Evolutionary conservation across 106 monocot species (phyloP).

Genomic region (Phalaenopsis equestris): DNA sequence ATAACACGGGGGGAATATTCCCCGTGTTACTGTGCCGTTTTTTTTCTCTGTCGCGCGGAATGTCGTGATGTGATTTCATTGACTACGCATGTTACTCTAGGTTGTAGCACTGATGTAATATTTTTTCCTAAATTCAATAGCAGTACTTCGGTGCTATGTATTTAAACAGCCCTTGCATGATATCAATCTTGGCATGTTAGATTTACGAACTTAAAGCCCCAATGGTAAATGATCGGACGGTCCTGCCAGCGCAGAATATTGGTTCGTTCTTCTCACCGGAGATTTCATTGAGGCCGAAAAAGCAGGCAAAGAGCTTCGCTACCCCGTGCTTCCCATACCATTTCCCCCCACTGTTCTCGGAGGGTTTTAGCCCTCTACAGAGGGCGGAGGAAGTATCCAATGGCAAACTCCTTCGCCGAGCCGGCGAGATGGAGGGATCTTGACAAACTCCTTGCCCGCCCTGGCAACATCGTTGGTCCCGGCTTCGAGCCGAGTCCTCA

Average conservation of each 20-base stretch:
- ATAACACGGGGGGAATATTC: no score
- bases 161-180: no score
- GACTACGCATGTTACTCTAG: no score
- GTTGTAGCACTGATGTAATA: no score
- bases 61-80: no score
- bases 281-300: neutral
- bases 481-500: slow-evolving; percentile 55
- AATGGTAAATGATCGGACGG: neutral
- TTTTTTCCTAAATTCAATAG: no score
- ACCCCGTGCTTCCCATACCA: neutral
- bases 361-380: neutral
- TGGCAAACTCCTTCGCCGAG: slow-evolving; percentile 7
- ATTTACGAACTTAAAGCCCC: no score
- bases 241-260: neutral
- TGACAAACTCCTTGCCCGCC: slow-evolving; percentile 79
- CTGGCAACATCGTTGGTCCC: slow-evolving; percentile 70
- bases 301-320: neutral
- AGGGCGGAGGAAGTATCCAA: neutral
- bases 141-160: no score
- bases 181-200: no score
- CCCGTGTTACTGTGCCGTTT: no score
- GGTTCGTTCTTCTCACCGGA: neutral
- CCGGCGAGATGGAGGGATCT: slow-evolving; percentile 65
- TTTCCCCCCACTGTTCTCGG: neutral
- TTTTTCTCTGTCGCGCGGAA: no score